Conservation (phyloP, 768 basidiomycete genomes). For the Calocera viscosa region DNA sequence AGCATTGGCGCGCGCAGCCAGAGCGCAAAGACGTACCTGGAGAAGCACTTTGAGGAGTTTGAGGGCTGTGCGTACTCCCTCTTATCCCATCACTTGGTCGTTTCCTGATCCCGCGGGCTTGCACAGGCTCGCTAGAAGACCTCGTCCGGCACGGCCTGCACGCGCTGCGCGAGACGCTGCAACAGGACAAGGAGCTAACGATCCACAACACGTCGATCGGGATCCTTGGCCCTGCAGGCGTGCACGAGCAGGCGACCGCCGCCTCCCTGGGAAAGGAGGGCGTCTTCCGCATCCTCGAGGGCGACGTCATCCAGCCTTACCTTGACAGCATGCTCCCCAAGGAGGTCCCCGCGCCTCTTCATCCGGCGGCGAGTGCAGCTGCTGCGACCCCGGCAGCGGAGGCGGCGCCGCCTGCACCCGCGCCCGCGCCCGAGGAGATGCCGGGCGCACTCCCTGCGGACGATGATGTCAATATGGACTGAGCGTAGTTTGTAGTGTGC, state of each 20-base stretch:
- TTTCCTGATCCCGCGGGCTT: not conserved
- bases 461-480: conserved; percentile 76
- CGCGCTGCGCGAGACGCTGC: conserved; percentile 89
- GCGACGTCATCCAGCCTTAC: conserved; percentile 59
- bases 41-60: conserved; percentile 85
- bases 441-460: conserved; percentile 31
- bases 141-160: conserved; percentile 87
- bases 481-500: conserved; percentile 30
- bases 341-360: conserved; percentile 30
- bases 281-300: conserved; percentile 82
- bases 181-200: conserved; percentile 95
- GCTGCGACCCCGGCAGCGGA: no score
- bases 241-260: conserved; percentile 37
- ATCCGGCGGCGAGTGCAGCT: conserved; percentile 30
- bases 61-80: conserved; percentile 44
- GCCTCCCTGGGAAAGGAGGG: conserved; percentile 19
- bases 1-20: conserved; percentile 97
- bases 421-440: conserved; percentile 5
- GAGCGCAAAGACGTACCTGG: conserved; percentile 96
- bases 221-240: conserved; percentile 64
- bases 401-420: conserved; percentile 26
- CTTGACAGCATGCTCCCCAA: conserved; percentile 69
- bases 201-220: conserved; percentile 90
- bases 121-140: conserved; percentile 68
- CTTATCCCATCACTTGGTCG: not conserved